Evolutionary conservation across 768 basidiomycete species (phyloP).

Genomic region (Phylloporus sp.): DNA sequence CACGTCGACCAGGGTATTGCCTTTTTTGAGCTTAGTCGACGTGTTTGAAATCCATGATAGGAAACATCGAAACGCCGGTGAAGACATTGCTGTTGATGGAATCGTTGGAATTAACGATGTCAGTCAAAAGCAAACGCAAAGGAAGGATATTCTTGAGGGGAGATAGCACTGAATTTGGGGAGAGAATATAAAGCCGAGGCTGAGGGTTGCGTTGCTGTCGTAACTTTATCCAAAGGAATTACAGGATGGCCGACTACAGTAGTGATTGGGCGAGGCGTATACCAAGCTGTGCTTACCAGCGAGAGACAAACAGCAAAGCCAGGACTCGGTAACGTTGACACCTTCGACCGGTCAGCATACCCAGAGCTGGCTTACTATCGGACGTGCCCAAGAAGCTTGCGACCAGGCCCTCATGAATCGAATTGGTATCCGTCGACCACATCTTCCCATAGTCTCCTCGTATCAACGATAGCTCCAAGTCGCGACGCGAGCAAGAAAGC

Average conservation of each 20-base stretch:
- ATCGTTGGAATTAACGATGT: constrained; percentile 18
- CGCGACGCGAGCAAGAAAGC: constrained; percentile 76
- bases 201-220: neutral
- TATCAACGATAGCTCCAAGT: constrained; percentile 70
- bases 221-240: neutral
- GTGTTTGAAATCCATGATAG: constrained; percentile 4
- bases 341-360: neutral
- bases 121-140: constrained; percentile 22
- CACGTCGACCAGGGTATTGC: constrained; percentile 10
- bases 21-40: neutral
- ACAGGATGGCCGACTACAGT: neutral
- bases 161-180: constrained; percentile 12
- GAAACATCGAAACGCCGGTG: constrained; percentile 17
- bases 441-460: constrained; percentile 71
- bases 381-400: neutral
- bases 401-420: neutral
- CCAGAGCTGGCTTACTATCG: constrained; percentile 2
- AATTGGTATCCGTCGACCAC: constrained; percentile 39
- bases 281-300: neutral
- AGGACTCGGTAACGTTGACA: neutral
- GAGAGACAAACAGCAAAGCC: neutral
- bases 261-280: neutral
- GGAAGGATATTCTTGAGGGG: constrained; percentile 20
- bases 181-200: constrained; percentile 2
- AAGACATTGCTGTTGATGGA: constrained; percentile 18